Conservation (phyloP, 371 early-diverging fungal species). For the Mortierella sp. region DNA sequence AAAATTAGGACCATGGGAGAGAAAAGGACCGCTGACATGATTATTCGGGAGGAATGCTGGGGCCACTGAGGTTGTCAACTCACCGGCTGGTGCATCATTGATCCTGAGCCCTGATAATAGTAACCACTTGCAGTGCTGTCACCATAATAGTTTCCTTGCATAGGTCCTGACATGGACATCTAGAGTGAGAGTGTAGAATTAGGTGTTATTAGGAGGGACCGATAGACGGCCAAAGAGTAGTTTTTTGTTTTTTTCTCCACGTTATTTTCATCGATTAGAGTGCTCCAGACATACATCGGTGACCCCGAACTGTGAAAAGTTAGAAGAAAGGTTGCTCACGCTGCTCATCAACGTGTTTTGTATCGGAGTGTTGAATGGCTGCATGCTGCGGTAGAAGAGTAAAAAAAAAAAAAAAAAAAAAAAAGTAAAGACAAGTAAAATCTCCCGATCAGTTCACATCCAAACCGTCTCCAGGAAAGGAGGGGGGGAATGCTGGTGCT, state of each 20-base stretch:
- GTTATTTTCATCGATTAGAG: no score
- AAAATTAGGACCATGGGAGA: neutral
- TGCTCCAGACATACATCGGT: constrained; percentile 32
- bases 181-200: constrained; percentile 4
- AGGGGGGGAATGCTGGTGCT: no score
- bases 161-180: constrained; percentile 33
- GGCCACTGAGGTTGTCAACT: no score
- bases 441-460: neutral
- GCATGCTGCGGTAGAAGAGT: constrained; percentile 14
- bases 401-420: neutral
- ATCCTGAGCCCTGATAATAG: constrained; percentile 41
- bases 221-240: no score
- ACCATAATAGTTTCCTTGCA: constrained; percentile 38
- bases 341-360: constrained; percentile 26
- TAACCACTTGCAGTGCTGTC: constrained; percentile 36
- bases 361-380: constrained; percentile 34
- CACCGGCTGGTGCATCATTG: constrained; percentile 52
- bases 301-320: constrained; percentile 44
- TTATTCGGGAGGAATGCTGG: no score
- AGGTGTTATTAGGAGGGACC: no score
- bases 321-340: constrained; percentile 29
- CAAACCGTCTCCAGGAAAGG: no score
- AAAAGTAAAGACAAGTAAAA: neutral
- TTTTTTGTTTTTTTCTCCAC: no score
- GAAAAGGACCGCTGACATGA: neutral